Percentiles rank a stretch among this genome's conserved stretches.
Conservation (phyloP, 768 basidiomycete species). For the Collybiopsis luxurians region DNA sequence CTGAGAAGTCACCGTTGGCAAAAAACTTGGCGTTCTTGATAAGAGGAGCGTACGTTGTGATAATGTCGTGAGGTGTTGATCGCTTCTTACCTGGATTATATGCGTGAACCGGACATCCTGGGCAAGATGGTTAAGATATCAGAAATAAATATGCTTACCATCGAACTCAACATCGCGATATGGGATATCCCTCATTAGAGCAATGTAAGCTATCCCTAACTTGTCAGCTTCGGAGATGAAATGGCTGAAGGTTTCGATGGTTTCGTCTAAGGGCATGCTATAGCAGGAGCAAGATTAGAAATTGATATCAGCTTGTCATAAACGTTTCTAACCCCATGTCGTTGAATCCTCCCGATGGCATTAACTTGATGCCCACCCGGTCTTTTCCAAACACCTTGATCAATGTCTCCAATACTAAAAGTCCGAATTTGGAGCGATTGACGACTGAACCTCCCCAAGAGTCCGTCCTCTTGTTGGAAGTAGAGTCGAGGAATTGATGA, state of each 20-base stretch:
- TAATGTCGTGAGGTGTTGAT: conserved; percentile 25
- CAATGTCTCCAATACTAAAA: conserved; percentile 32
- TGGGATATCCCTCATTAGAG: conserved; percentile 18
- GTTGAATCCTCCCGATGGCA: conserved; percentile 31
- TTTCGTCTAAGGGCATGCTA: conserved; percentile 26
- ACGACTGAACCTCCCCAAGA: conserved; percentile 42
- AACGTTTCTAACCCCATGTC: conserved; percentile 22
- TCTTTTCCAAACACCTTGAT: conserved; percentile 32
- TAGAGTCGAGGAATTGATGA: conserved; percentile 34
- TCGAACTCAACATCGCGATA: conserved; percentile 19
- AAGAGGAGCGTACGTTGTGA: conserved; percentile 21
- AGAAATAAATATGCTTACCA: conserved; percentile 12
- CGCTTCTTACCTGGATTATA: conserved; percentile 15
- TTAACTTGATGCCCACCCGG: conserved; percentile 29
- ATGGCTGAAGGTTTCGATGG: conserved; percentile 22
- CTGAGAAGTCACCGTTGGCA: conserved; percentile 24
- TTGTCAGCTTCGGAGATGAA: conserved; percentile 23
- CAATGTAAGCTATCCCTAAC: conserved; percentile 23
- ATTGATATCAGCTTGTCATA: neutral
- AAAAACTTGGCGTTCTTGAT: conserved; percentile 21
- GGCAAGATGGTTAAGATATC: too few relatives aligned
- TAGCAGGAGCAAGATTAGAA: too few relatives aligned
- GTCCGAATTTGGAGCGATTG: conserved; percentile 39
- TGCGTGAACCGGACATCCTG: too few relatives aligned
- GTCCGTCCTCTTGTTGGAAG: conserved; percentile 36